Base-by-base conservation (phyloP, 1,284 basidiomycete genomes). In the Cryptococcus sp. region DNA sequence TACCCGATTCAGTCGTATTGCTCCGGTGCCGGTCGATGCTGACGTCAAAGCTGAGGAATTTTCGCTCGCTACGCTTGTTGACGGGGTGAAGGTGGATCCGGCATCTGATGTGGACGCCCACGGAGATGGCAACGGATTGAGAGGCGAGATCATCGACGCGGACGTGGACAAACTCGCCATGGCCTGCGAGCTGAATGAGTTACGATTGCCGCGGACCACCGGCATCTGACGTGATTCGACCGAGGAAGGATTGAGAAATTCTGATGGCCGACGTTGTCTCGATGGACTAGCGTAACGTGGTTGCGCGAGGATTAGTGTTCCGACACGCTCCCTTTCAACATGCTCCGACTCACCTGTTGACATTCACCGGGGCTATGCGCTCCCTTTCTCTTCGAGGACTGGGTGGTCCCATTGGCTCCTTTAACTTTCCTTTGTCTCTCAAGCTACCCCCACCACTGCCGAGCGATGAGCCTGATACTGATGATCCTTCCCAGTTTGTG, bases 1-100 rank as follows among this genome's bases (percentile, higher is more conserved):
- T 2, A 84, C 81, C 3, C 81, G 71, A 60, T 82, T 82, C n/a
- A 83, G 63, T 0, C 81, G 78, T 27, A 83, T 81, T 5, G 80
- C 79, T 27, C 79, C 68, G 8, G 59, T 58, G 6, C 49, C 49
- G 17, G 54, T 77, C 3, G 72, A 67, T 4, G 61, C 64, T 10
- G 67, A 67, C 1, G 68, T 63, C 1, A 64, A 41, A 1, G 67
- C 65, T 3, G 70, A 62, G 6, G 67, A 55, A 6, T 54, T n/a
- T n/a, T 69, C 67, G 42, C 63, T 67, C 5, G 60, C 47, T 11
- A 64, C 38, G 40, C 67, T 65, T n/a, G 59, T 68, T 6, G 70
- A 60, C 16, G 68, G 66, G 46, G 65, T 68, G 50, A 66, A 66
- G 7, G 68, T 55, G 2, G 63, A 52, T 22, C 65, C 50, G 39